These are phyloP conservation scores for Geotrichum citri-aurantii DNA, from an alignment of 1,139 yeast genomes.

Conservation along the genomic window DNA sequence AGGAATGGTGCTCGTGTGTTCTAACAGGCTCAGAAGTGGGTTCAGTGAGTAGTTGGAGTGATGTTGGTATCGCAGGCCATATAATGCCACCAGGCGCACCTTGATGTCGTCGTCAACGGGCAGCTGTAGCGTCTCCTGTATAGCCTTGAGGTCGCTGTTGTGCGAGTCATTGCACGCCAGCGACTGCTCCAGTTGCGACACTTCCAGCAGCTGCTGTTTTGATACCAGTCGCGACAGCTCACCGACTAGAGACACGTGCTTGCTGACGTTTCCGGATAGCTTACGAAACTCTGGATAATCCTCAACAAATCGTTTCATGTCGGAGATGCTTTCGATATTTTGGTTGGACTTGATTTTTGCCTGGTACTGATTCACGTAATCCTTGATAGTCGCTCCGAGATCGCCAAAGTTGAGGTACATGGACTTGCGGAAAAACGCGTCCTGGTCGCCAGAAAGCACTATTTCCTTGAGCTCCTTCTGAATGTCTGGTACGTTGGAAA, in stretches of 20 bases:
- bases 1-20: conserved; percentile 35
- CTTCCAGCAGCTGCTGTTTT: conserved; percentile 62
- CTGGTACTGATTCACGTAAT: conserved; percentile 78
- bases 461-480: conserved; percentile 51
- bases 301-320: conserved; percentile 83
- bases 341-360: conserved; percentile 68
- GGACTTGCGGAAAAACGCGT: conserved; percentile 67
- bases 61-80: conserved; percentile 60
- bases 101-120: conserved; percentile 40
- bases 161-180: conserved; percentile 64
- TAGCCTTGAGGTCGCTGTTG: conserved; percentile 44
- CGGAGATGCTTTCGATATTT: conserved; percentile 70
- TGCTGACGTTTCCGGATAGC: conserved; percentile 81
- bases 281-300: conserved; percentile 91
- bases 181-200: conserved; percentile 86
- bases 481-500: conserved; percentile 45
- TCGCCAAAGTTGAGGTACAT: conserved; percentile 93
- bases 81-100: conserved; percentile 60
- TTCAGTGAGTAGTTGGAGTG: conserved; percentile 40
- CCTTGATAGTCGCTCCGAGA: conserved; percentile 80
- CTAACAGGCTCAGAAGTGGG: conserved; percentile 38
- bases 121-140: conserved; percentile 38
- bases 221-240: conserved; percentile 71
- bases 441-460: conserved; percentile 62
- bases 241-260: conserved; percentile 84